Conservation (phyloP, 2,329 filamentous ascomycete genomes). For the Capronia epimyces region DNA sequence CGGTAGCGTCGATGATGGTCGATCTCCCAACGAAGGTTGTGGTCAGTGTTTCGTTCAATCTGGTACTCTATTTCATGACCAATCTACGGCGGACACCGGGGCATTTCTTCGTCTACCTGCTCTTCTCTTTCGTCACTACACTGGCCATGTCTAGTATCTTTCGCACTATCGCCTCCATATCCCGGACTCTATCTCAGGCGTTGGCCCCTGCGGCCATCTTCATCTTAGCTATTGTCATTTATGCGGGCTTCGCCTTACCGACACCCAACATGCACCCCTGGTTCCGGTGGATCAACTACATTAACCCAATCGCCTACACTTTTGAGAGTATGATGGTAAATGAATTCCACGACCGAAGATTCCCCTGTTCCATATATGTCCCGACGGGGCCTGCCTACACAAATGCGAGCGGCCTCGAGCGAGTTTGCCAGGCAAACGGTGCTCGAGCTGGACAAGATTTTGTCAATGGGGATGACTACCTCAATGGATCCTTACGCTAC, state of each 20-base stretch:
- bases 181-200: constrained; percentile 58
- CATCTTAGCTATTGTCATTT: constrained; percentile 43
- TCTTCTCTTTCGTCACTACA: constrained; percentile 58
- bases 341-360: constrained; percentile 52
- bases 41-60: constrained; percentile 69
- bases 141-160: constrained; percentile 54
- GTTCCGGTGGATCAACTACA: constrained; percentile 62
- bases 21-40: constrained; percentile 76
- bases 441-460: constrained; percentile 47
- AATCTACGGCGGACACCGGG: constrained; percentile 68
- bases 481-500: constrained; percentile 54
- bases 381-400: constrained; percentile 47
- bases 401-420: constrained; percentile 53
- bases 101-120: constrained; percentile 77
- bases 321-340: constrained; percentile 57
- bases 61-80: constrained; percentile 80
- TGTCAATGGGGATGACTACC: constrained; percentile 57
- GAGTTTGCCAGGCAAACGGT: constrained; percentile 59
- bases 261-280: constrained; percentile 55
- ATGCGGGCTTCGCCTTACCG: constrained; percentile 59
- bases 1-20: constrained; percentile 73
- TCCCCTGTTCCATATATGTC: constrained; percentile 49
- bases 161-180: constrained; percentile 52
- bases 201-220: constrained; percentile 52
- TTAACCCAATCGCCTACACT: constrained; percentile 61